A percentile compares a stretch with the other conserved stretches of the same genome.
phyloP scores from a whole-genome alignment of 345 rosid genomes.

The Moricandia arvensis region DNA sequence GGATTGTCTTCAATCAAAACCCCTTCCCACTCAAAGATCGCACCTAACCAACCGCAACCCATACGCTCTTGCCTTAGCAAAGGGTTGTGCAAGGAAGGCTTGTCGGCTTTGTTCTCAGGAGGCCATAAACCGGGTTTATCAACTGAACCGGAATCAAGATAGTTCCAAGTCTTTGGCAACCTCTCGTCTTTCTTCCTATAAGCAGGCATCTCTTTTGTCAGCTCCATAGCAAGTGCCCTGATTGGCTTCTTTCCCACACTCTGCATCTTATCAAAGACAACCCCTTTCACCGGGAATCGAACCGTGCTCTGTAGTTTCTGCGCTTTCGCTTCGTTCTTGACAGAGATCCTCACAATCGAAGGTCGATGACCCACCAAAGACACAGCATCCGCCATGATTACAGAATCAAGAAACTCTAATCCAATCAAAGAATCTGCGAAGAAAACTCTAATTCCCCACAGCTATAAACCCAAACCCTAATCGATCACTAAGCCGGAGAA shows the following conservation, averaged over 20 bases:
- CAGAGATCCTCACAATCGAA: conserved; percentile 39
- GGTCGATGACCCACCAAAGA: conserved; percentile 62
- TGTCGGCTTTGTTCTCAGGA: conserved; percentile 81
- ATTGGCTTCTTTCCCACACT: conserved; percentile 36
- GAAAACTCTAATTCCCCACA: conserved; percentile 40
- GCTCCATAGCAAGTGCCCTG: conserved; percentile 66
- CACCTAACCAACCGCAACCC: conserved; percentile 99
- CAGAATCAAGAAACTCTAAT: conserved; percentile 17
- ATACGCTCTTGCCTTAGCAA: conserved; percentile 85
- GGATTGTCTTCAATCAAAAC: conserved; percentile 79
- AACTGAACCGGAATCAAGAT: conserved; percentile 46
- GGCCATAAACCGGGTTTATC: conserved; percentile 75
- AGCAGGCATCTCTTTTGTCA: conserved; percentile 70
- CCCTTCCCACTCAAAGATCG: conserved; percentile 97
- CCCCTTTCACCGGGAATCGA: conserved; percentile 38
- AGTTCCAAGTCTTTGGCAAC: conserved; percentile 49
- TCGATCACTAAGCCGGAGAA: conserved; percentile 35
- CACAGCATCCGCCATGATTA: conserved; percentile 67
- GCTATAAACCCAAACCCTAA: conserved; percentile 36
- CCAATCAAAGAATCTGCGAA: conserved; percentile 9
- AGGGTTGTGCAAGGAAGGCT: conserved; percentile 80
- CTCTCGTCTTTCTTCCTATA: conserved; percentile 54
- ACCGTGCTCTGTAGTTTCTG: conserved; percentile 38
- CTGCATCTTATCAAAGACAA: conserved; percentile 34
- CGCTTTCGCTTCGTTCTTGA: conserved; percentile 41